Evolutionary conservation across 1,284 basidiomycete species (phyloP), one percentile per base, ranked within the genome.

Genomic region (Heterobasidion irregulare): DNA sequence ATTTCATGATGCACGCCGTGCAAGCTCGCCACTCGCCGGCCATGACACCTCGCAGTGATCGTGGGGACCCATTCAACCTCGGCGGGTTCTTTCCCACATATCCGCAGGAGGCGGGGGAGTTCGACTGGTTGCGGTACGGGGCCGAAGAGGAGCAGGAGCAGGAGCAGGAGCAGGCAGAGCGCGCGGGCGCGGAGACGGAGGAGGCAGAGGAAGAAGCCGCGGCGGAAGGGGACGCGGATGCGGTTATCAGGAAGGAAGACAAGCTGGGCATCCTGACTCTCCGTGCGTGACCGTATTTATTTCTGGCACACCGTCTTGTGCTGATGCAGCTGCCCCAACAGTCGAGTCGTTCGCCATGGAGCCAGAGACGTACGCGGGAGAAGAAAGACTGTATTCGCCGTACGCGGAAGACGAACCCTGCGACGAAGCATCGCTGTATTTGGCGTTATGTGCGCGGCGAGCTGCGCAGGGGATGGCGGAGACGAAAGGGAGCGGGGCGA

Each of bases 11-110:
- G 60, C 18, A 56, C 57, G 34, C 57, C 15, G 51, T 38, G 26
- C 41, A 50, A 51, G 44, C 45, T 34, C 45, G 44, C 36, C 47
- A 46, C 36, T 50, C 32, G 54, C 16, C 48, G 9, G 55, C 34
- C 41, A 32, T 56, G 15, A 48, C n/a, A 41, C 57, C 43, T 36
- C 55, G 46, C 48, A 50, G 55, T 59, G 58, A 44, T 26, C 38
- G 47, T 44, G 73, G 74, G 54, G 77, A 80, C 59, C 74, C 78
- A 7, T 80, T 80, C 68, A 77, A 66, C 62, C 68, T 81, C 54
- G 65, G 66, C 18, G 73, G 72, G 12, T 80, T 81, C 68, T 80
- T 80, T 65, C 78, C 79, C 6, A 63, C 70, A 26, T 62, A 68
- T 35, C 59, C 67, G 35, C 49, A 60, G 47, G 53, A 63, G 48